Conservation (phyloP, 1,139 yeast genomes). For the Fermentozyma sake region DNA sequence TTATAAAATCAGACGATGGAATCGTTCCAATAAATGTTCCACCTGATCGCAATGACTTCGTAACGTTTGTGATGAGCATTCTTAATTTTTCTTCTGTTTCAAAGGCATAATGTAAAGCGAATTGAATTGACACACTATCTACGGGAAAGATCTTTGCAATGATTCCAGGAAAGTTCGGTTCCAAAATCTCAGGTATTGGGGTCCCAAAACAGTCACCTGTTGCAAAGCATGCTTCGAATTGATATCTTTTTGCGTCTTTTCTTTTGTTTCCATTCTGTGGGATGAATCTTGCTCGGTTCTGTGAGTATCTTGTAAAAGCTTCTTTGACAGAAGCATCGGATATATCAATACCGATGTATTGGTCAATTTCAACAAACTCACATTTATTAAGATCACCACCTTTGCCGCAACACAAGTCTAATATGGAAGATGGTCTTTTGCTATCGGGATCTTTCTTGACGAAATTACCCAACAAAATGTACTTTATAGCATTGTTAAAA, state of each 20-base stretch:
- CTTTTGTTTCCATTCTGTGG: slow-evolving; percentile 23
- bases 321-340: slow-evolving; percentile 85
- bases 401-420: slow-evolving; percentile 95
- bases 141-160: slow-evolving; percentile 73
- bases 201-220: slow-evolving; percentile 89
- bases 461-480: slow-evolving; percentile 72
- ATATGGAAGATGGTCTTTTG: slow-evolving; percentile 37
- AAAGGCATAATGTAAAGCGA: slow-evolving; percentile 92
- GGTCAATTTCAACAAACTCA: slow-evolving; percentile 67
- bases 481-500: slow-evolving; percentile 89
- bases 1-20: slow-evolving; percentile 85
- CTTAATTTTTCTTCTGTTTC: slow-evolving; percentile 79
- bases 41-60: slow-evolving; percentile 71
- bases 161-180: slow-evolving; percentile 49
- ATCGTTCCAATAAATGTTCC: slow-evolving; percentile 91
- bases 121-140: slow-evolving; percentile 85
- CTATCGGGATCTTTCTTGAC: slow-evolving; percentile 45
- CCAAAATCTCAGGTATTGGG: slow-evolving; percentile 67
- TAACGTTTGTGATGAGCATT: slow-evolving; percentile 66
- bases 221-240: slow-evolving; percentile 73
- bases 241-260: slow-evolving; percentile 37
- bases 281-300: slow-evolving; percentile 38
- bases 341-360: slow-evolving; percentile 86
- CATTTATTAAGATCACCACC: slow-evolving; percentile 96
- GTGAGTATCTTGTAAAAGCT: slow-evolving; percentile 69